Conservation (phyloP, 805 yeast species). For the Myxozyma vanderwaltii region DNA sequence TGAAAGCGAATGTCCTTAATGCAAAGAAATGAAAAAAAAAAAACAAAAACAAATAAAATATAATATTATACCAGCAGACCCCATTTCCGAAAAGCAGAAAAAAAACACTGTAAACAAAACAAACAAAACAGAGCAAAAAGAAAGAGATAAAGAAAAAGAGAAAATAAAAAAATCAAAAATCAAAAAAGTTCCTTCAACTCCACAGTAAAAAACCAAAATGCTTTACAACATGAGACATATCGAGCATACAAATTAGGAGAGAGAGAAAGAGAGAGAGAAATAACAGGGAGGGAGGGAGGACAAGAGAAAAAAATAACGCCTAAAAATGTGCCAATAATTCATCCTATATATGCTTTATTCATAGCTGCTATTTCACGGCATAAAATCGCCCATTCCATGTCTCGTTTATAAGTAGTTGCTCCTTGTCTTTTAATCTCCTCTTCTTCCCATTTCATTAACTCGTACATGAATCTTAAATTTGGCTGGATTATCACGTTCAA, state of each 20-base stretch:
- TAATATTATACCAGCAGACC: too few species aligned
- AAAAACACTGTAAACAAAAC: neutral
- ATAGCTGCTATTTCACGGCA: constrained; percentile 80
- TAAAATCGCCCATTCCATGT: constrained; percentile 84
- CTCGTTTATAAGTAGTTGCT: constrained; percentile 47
- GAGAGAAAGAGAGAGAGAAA: too few species aligned
- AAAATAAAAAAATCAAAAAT: neutral
- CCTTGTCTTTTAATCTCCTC: constrained; percentile 37
- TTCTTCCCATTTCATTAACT: constrained; percentile 72
- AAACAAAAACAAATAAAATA: too few species aligned
- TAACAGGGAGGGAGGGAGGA: too few species aligned
- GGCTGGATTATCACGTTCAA: constrained; percentile 94
- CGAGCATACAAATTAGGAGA: too few species aligned
- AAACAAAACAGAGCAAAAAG: neutral
- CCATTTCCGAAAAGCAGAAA: too few species aligned
- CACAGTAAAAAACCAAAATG: constrained; percentile 2
- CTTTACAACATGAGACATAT: neutral
- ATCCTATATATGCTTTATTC: constrained; percentile 63
- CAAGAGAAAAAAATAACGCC: too few species aligned
- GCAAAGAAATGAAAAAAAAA: too few species aligned
- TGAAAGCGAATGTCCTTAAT: too few species aligned
- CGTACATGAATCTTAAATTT: constrained; percentile 87
- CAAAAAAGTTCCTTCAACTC: neutral
- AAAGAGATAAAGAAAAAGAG: neutral
- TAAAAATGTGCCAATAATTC: too few species aligned